phyloP scores from a whole-genome alignment of 257 asterid genomes.

The Sherardia arvensis region DNA sequence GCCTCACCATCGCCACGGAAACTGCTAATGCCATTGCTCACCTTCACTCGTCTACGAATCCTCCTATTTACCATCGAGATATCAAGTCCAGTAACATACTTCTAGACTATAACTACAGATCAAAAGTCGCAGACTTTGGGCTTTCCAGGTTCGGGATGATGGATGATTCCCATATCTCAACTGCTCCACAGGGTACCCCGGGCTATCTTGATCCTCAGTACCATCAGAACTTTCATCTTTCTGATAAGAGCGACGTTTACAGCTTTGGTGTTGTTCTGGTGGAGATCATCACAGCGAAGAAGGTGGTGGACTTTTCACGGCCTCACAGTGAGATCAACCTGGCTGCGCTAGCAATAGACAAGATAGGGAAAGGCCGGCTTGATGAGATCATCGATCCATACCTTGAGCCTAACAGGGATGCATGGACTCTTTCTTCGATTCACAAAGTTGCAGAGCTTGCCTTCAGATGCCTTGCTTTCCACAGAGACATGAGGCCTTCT shows the following conservation, averaged over 20 bases:
- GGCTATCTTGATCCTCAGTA: constrained; percentile 94
- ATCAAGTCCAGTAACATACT: constrained; percentile 83
- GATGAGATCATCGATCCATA: constrained; percentile 80
- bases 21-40: constrained; percentile 81
- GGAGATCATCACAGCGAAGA: constrained; percentile 75
- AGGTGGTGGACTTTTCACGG: constrained; percentile 80
- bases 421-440: constrained; percentile 82
- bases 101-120: constrained; percentile 55
- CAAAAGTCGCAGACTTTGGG: constrained; percentile 90
- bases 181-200: constrained; percentile 97
- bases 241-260: constrained; percentile 92
- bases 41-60: constrained; percentile 68
- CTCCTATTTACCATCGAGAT: constrained; percentile 90
- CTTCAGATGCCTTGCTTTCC: constrained; percentile 85
- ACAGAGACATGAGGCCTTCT: constrained; percentile 84
- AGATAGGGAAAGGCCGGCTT: constrained; percentile 70
- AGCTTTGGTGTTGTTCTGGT: constrained; percentile 94
- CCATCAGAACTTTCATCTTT: constrained; percentile 88
- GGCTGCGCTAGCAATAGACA: constrained; percentile 77
- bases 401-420: constrained; percentile 75
- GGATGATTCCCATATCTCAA: constrained; percentile 85
- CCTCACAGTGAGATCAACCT: constrained; percentile 69
- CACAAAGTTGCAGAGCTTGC: constrained; percentile 85
- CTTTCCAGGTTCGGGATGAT: constrained; percentile 85
- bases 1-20: constrained; percentile 81